These are phyloP conservation scores for Xerocomus spinulosus DNA, from an alignment of 768 basidiomycete species.

Conservation along the genomic window DNA sequence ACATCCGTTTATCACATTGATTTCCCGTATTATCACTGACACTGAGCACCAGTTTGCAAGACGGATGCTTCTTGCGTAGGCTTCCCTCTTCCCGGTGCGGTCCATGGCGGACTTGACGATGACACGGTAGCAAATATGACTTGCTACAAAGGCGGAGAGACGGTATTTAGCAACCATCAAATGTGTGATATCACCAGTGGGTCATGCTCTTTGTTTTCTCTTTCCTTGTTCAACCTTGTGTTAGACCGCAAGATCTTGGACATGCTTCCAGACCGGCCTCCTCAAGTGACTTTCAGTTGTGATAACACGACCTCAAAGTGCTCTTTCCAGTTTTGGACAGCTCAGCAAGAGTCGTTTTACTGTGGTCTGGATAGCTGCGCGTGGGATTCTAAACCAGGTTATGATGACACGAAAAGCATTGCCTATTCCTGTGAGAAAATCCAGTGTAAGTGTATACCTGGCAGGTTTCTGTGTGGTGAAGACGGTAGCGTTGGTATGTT, in stretches of 20 bases:
- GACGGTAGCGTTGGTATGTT: constrained; percentile 84
- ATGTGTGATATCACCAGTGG: constrained; percentile 98
- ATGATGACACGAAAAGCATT: constrained; percentile 67
- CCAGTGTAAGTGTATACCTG: constrained; percentile 90
- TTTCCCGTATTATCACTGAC: neutral
- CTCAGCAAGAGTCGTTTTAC: constrained; percentile 91
- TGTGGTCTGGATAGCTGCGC: constrained; percentile 76
- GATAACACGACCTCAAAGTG: constrained; percentile 60
- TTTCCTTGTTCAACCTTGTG: neutral
- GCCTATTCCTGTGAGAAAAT: constrained; percentile 79
- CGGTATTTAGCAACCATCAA: constrained; percentile 93
- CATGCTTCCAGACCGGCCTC: constrained; percentile 81
- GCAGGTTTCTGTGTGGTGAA: constrained; percentile 92
- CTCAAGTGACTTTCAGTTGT: constrained; percentile 96
- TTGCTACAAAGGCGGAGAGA: constrained; percentile 90
- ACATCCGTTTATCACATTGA: constrained; percentile 16
- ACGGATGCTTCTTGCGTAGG: constrained; percentile 72
- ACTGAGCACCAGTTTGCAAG: constrained; percentile 65
- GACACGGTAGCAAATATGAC: constrained; percentile 64
- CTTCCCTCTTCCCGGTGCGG: constrained; percentile 60
- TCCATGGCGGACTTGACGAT: constrained; percentile 38
- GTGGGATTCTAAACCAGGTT: constrained; percentile 43
- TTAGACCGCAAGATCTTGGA: constrained; percentile 93
- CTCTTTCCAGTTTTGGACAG: constrained; percentile 98
- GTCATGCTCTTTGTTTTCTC: constrained; percentile 26